Conservation (phyloP, 148 eudicot genomes). For the Cornus kousa region DNA sequence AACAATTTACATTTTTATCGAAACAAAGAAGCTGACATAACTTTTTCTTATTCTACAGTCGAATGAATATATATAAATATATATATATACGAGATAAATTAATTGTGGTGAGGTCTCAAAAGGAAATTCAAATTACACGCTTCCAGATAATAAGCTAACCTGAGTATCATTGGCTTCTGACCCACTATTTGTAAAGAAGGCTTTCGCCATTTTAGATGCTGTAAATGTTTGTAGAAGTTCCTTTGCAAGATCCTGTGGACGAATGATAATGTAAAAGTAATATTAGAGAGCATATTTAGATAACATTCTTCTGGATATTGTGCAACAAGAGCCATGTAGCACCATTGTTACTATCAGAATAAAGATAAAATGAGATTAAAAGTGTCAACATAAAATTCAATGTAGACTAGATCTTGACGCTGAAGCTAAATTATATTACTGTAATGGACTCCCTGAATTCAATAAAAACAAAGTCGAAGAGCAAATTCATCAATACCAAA, state of each 20-base stretch:
- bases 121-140: too few species aligned
- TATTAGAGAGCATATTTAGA: background rate
- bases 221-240: conserved; percentile 77
- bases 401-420: background rate
- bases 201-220: conserved; percentile 78
- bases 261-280: background rate
- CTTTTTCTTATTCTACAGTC: background rate
- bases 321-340: background rate
- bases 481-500: conserved; percentile 46
- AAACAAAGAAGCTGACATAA: too few species aligned
- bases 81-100: too few species aligned
- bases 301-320: background rate
- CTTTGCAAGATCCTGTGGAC: conserved; percentile 82
- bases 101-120: background rate
- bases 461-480: background rate
- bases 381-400: background rate
- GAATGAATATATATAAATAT: background rate
- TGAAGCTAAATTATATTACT: background rate
- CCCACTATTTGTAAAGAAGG: conserved; percentile 91
- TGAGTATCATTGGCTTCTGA: conserved; percentile 98
- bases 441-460: background rate
- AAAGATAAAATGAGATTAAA: background rate
- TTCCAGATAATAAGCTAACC: conserved; percentile 32
- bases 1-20: too few species aligned
- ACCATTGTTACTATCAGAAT: background rate